Percentiles rank a stretch among this genome's conserved stretches.
Evolutionary conservation across 192 early-diverging fungal species (phyloP).

Genomic region (Coemansia sp.): DNA sequence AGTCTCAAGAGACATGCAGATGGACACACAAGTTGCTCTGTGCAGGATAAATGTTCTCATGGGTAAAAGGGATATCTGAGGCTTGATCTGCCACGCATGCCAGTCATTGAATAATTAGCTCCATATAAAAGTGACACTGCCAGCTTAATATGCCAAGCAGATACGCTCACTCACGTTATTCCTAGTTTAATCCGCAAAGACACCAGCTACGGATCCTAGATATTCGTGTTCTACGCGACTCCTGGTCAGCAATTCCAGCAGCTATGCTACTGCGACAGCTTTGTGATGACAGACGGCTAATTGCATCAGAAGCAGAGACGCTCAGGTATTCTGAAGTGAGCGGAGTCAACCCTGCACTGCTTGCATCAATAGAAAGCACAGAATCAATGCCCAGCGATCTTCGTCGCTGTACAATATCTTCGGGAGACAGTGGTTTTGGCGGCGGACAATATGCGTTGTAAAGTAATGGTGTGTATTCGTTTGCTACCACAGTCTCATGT

Average conservation of each 20-base stretch:
- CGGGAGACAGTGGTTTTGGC: constrained; percentile 40
- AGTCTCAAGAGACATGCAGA: neutral
- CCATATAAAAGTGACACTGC: neutral
- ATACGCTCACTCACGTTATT: too few species aligned
- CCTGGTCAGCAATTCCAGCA: neutral
- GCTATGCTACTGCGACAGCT: constrained; percentile 7
- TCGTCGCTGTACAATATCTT: constrained; percentile 42
- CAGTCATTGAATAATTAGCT: neutral
- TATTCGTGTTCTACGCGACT: neutral
- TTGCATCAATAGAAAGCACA: constrained; percentile 11
- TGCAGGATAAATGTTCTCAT: neutral
- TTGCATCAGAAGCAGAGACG: neutral
- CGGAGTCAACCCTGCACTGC: neutral
- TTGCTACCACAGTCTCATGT: neutral
- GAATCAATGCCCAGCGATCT: constrained; percentile 42
- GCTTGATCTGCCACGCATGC: neutral
- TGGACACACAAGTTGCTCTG: neutral
- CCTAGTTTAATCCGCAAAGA: neutral
- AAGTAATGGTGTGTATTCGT: constrained; percentile 17
- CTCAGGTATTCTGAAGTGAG: constrained; percentile 7
- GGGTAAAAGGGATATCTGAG: neutral
- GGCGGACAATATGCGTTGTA: constrained; percentile 36
- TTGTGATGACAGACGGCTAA: constrained; percentile 7
- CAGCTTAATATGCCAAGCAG: neutral
- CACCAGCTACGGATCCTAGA: neutral